Percentiles rank a stretch among this genome's conserved stretches.
Conservation (phyloP, 164 flowering plant genomes). For the Aristolochia fimbriata region DNA sequence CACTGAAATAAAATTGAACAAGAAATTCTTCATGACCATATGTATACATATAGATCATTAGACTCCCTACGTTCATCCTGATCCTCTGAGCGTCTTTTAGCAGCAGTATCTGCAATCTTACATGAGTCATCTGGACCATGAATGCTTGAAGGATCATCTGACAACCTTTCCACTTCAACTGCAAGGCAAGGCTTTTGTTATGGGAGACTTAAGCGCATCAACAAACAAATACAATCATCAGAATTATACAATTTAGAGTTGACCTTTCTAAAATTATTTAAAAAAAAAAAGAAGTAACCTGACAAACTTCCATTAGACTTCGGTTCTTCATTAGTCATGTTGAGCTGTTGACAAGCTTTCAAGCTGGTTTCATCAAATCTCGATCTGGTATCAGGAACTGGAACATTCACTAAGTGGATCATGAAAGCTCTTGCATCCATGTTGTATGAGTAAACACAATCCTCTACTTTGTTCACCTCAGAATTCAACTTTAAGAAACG, state of each 20-base stretch:
- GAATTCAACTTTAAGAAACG: slow-evolving; percentile 81
- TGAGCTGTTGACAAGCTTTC: slow-evolving; percentile 17
- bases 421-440: slow-evolving; percentile 85
- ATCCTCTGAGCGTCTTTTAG: too few species aligned
- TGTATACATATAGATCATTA: too few species aligned
- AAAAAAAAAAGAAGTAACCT: too few species aligned
- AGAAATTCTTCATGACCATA: too few species aligned
- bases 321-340: slow-evolving; percentile 8
- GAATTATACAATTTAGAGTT: too few species aligned
- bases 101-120: too few species aligned
- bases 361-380: slow-evolving; percentile 16
- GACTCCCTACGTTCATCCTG: too few species aligned
- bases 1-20: slow-evolving; percentile 1
- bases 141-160: neutral
- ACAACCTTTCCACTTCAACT: slow-evolving; percentile 22
- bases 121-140: too few species aligned
- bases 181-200: slow-evolving; percentile 1
- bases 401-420: slow-evolving; percentile 41
- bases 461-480: slow-evolving; percentile 69
- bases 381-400: slow-evolving; percentile 22
- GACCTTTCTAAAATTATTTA: too few species aligned
- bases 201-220: neutral
- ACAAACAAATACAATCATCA: too few species aligned
- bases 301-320: too few species aligned
- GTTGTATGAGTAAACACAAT: slow-evolving; percentile 48